Evolutionary conservation across 2,329 filamentous ascomycete genomes (phyloP).

Genomic region (Cladosporium sp.): DNA sequence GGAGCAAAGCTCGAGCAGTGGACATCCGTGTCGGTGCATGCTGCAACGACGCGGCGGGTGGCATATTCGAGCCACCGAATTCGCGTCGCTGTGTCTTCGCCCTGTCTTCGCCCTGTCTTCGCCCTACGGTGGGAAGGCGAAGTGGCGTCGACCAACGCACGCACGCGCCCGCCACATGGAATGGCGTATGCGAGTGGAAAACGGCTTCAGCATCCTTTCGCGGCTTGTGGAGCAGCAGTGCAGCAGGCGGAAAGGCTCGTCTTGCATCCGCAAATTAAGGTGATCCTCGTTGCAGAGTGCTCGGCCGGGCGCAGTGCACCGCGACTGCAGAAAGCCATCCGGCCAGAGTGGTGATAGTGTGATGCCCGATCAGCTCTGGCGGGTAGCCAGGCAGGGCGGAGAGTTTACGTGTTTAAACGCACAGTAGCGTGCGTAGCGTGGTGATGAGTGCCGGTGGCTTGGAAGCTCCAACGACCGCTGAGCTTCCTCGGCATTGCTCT

Average conservation of each 20-base stretch:
- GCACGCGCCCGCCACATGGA: neutral
- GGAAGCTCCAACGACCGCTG: neutral
- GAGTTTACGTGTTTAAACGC: neutral
- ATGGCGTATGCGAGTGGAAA: neutral
- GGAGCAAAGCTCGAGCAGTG: neutral
- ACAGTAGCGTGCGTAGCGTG: neutral
- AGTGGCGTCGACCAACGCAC: neutral
- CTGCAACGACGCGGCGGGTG: neutral
- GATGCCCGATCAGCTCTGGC: neutral
- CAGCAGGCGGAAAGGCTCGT: neutral
- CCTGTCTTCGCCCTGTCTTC: neutral
- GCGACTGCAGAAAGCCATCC: neutral
- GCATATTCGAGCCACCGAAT: conserved; percentile 2
- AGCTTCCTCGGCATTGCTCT: neutral
- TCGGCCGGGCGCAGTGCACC: neutral
- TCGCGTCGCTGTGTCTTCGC: neutral
- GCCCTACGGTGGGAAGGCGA: neutral
- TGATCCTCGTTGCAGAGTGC: neutral
- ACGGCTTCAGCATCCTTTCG: neutral
- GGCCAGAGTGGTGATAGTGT: neutral
- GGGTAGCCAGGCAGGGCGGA: neutral
- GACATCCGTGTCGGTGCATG: neutral
- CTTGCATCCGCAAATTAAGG: too few relatives aligned
- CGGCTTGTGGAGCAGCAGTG: neutral
- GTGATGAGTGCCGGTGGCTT: conserved; percentile 2